A percentile compares a stretch with the other conserved stretches of the same genome.
Evolutionary conservation across 495 filamentous ascomycete species (phyloP).

Genomic region (Penicillium verhagenii): DNA sequence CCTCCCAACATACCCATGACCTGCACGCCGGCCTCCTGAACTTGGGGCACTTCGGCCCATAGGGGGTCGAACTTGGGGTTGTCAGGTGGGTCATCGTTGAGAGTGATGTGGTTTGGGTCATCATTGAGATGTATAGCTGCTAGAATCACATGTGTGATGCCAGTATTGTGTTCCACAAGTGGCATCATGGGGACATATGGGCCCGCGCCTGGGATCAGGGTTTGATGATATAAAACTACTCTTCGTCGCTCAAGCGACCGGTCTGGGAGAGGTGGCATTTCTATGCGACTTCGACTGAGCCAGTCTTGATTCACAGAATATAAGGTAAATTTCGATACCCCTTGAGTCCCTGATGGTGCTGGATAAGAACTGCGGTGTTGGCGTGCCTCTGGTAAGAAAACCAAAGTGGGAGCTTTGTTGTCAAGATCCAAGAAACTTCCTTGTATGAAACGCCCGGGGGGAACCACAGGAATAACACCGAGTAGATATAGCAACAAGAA

Average conservation of each 20-base stretch:
- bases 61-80: slow-evolving; percentile 56
- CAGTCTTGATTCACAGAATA: not conserved
- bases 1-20: slow-evolving; percentile 83
- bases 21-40: slow-evolving; percentile 65
- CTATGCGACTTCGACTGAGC: not conserved
- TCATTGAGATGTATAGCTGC: slow-evolving; percentile 80
- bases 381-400: too few species aligned
- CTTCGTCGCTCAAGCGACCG: slow-evolving; percentile 36
- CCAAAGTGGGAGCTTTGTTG: not conserved
- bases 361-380: not conserved
- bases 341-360: not conserved
- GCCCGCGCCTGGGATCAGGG: slow-evolving; percentile 51
- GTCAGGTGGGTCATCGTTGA: slow-evolving; percentile 71
- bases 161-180: slow-evolving; percentile 55
- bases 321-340: not conserved
- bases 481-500: not conserved
- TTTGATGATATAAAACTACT: slow-evolving; percentile 73
- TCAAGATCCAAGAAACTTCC: not conserved
- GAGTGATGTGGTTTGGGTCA: slow-evolving; percentile 55
- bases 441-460: accelerated
- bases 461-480: not conserved
- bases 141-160: slow-evolving; percentile 74
- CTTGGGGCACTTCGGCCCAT: slow-evolving; percentile 67
- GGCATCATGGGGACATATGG: slow-evolving; percentile 68
- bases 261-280: slow-evolving; percentile 37